These are phyloP conservation scores for Lachancea mirantina DNA, from an alignment of 805 yeast species.

Conservation along the genomic window DNA sequence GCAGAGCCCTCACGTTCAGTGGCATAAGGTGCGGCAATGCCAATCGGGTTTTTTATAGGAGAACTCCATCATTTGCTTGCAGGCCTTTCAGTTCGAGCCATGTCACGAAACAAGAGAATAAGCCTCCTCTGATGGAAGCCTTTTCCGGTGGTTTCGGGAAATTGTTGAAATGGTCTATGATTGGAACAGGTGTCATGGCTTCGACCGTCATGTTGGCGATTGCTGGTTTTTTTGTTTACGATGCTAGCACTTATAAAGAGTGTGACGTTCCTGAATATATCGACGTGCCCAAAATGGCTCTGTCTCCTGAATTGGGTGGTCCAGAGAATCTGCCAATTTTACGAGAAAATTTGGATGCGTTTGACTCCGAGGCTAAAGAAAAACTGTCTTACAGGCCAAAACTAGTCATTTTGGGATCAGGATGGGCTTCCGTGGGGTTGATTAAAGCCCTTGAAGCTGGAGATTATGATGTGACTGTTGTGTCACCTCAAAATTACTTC, in stretches of 20 bases:
- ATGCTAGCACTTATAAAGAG: conserved; percentile 54
- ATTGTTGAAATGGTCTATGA: conserved; percentile 29
- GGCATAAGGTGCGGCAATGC: too few species aligned
- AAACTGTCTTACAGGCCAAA: conserved; percentile 44
- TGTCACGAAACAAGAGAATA: conserved; percentile 1
- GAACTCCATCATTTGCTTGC: too few species aligned
- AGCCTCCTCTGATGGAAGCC: background rate
- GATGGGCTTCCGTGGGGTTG: conserved; percentile 65
- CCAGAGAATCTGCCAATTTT: conserved; percentile 65
- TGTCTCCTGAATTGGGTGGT: conserved; percentile 54
- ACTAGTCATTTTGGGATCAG: conserved; percentile 57
- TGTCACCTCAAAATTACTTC: conserved; percentile 64
- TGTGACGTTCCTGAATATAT: conserved; percentile 37
- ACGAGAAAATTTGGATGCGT: conserved; percentile 48
- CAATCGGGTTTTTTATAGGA: conserved; percentile 1
- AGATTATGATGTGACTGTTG: conserved; percentile 57
- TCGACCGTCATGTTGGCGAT: conserved; percentile 37
- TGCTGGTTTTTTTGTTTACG: conserved; percentile 52
- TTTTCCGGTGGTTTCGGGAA: conserved; percentile 25
- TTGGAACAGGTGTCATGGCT: conserved; percentile 38
- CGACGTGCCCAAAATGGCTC: conserved; percentile 44
- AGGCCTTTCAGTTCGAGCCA: too few species aligned
- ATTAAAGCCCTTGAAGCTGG: conserved; percentile 45
- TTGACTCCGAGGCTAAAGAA: conserved; percentile 44
- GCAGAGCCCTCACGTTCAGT: too few species aligned